Evolutionary conservation across 495 filamentous ascomycete genomes (phyloP).

Genomic region (Tuber microsphaerosporum): DNA sequence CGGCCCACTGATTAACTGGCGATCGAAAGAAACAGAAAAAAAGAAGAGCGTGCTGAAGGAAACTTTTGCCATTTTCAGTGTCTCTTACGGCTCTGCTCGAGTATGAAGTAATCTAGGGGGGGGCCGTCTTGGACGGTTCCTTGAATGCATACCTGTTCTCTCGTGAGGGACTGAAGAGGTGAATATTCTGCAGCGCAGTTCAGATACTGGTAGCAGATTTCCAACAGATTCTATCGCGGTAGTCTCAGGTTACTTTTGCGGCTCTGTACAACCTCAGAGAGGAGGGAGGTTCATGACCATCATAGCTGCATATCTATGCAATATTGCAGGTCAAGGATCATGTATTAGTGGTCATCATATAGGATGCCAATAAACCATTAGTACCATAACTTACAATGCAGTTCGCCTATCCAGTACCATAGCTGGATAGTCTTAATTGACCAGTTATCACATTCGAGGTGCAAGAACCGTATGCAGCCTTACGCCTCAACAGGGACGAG

Average conservation of each 20-base stretch:
- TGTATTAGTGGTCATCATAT: background rate
- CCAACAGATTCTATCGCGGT: background rate
- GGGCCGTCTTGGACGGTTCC: background rate
- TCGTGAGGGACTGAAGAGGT: background rate
- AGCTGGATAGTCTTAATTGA: background rate
- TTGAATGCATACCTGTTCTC: background rate
- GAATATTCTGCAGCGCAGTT: background rate
- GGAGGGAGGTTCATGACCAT: background rate
- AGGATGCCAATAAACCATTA: background rate
- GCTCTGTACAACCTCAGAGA: background rate
- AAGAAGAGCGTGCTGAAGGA: background rate
- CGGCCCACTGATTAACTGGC: background rate
- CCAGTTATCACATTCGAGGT: background rate
- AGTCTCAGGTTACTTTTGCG: background rate
- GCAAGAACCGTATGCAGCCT: background rate
- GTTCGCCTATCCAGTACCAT: background rate
- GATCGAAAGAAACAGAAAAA: background rate
- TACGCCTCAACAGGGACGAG: background rate
- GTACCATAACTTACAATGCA: background rate
- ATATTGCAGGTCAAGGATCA: background rate
- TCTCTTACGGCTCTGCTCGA: background rate
- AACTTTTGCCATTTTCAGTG: background rate
- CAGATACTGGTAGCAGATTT: background rate
- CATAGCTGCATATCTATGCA: background rate
- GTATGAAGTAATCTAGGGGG: background rate